These are phyloP conservation scores for Musa beccarii DNA, from an alignment of 176 grass and related monocot genomes.

Conservation along the genomic window DNA sequence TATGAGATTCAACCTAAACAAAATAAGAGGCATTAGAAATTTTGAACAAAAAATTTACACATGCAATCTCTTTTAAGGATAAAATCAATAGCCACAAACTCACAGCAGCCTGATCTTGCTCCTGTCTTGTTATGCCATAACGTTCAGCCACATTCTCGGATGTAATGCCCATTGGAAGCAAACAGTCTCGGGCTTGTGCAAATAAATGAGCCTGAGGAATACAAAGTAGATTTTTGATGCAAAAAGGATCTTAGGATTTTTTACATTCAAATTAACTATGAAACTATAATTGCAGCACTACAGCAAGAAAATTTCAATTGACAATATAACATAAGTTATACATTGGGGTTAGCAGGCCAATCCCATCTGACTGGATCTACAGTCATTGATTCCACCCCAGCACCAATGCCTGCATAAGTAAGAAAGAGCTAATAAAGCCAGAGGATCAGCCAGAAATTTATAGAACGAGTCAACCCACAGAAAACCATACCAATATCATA, in stretches of 20 bases:
- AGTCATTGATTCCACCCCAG: conserved; percentile 90
- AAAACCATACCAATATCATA: conserved; percentile 66
- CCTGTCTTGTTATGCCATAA: conserved; percentile 17
- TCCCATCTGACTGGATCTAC: conserved; percentile 36
- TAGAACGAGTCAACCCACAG: conserved; percentile 7
- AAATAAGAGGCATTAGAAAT: conserved; percentile 4
- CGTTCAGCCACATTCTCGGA: conserved; percentile 21
- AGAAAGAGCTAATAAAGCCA: not conserved
- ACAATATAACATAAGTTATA: conserved; percentile 20
- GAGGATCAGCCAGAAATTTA: not conserved
- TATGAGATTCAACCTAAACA: conserved; percentile 94
- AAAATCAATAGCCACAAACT: conserved; percentile 9
- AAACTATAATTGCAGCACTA: not conserved
- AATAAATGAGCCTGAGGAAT: not conserved
- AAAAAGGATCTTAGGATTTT: not conserved
- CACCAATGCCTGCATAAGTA: conserved; percentile 60
- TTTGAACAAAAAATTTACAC: not conserved
- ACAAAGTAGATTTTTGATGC: not conserved
- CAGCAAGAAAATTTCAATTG: not conserved
- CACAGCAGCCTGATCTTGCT: conserved; percentile 24
- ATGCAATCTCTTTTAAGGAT: conserved; percentile 1
- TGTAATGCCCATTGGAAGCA: conserved; percentile 20
- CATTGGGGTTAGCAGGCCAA: conserved; percentile 59
- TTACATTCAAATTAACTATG: not conserved
- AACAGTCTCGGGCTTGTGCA: conserved; percentile 13